Evolutionary conservation across 371 early-diverging fungal species (phyloP), one percentile per base, ranked within the genome.

Genomic region (Neoconidiobolus thromboides): DNA sequence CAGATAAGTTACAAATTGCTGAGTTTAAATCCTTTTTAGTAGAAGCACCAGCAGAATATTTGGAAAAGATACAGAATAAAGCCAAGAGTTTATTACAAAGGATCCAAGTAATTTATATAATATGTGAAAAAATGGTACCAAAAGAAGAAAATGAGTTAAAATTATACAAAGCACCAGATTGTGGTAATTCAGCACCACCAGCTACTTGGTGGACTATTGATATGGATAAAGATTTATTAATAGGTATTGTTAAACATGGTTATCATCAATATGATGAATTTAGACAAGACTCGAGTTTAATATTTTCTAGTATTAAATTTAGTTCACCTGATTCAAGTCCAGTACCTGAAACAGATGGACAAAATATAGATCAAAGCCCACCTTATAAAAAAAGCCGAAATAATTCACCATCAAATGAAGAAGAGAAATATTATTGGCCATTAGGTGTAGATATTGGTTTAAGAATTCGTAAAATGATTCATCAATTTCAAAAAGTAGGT

Each of bases 241-340:
- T 89, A 43, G 89, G 89, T 42, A 85, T 86, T 37, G 73, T 76
- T 62, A 84, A 81, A 57, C 80, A 89, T 62, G 92, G 92, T 1
- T 92, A 89, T 65, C 80, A 81, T 55, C 81, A 85, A 66, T 81
- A 83, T 48, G 70, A 72, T 14, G 70, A 76, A 12, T 78, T 84
- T 66, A 73, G 83, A 37, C 75, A 71, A 41, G 88, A 87, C 56
- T 76, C 76, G 1, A 84, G 82, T 51, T 78, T 87, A 41, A 73
- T 75, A 56, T 88, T 86, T 59, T 79, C 73, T 64, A 74, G 10
- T 26, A 49, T 14, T 3, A 3, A 14, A 49, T 49, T 49, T 49
- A 14, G 10, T 14, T 10, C 4, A 4, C 26, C 26, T 26, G 14
- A 49, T 14, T 49, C 49, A 12, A 4, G 4, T 3, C 4, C 14